A percentile compares a stretch with the other conserved stretches of the same genome.
These are phyloP conservation scores for Wakefieldia striispora DNA, from an alignment of 768 basidiomycete genomes.

Conservation along the genomic window DNA sequence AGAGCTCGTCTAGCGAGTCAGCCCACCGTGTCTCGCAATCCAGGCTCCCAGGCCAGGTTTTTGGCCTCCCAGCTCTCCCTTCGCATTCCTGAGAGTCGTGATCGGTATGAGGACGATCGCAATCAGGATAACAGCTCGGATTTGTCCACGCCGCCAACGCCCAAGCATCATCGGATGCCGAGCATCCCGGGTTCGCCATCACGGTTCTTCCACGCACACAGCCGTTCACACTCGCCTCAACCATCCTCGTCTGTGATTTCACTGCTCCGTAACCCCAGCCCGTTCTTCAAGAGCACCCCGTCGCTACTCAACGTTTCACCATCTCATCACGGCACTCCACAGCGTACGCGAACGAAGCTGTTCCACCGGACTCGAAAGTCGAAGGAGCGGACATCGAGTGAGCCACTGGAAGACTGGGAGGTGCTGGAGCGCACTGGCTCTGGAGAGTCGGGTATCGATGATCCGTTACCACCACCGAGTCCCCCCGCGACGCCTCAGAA, in stretches of 20 bases:
- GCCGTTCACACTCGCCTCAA: conserved; percentile 31
- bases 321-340: conserved; percentile 29
- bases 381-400: conserved; percentile 33
- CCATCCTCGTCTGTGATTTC: too few species aligned
- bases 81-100: conserved; percentile 33
- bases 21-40: conserved; percentile 23
- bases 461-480: conserved; percentile 17
- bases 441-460: conserved; percentile 24
- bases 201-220: conserved; percentile 25
- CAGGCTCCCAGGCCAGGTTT: conserved; percentile 32
- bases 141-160: conserved; percentile 30
- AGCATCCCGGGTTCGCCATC: conserved; percentile 32
- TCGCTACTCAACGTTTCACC: conserved; percentile 31
- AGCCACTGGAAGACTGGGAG: conserved; percentile 34
- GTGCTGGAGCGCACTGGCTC: conserved; percentile 30
- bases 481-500: conserved; percentile 25
- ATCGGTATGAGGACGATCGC: conserved; percentile 31
- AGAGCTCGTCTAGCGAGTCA: conserved; percentile 32
- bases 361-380: conserved; percentile 36
- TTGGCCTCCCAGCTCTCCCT: conserved; percentile 33
- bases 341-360: conserved; percentile 30
- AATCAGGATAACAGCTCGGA: conserved; percentile 32
- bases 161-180: conserved; percentile 31
- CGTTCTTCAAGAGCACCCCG: conserved; percentile 35
- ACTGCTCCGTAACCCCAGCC: conserved; percentile 33